Evolutionary conservation across 768 basidiomycete genomes (phyloP).

Genomic region (Xerocomus brunneocitrinus): DNA sequence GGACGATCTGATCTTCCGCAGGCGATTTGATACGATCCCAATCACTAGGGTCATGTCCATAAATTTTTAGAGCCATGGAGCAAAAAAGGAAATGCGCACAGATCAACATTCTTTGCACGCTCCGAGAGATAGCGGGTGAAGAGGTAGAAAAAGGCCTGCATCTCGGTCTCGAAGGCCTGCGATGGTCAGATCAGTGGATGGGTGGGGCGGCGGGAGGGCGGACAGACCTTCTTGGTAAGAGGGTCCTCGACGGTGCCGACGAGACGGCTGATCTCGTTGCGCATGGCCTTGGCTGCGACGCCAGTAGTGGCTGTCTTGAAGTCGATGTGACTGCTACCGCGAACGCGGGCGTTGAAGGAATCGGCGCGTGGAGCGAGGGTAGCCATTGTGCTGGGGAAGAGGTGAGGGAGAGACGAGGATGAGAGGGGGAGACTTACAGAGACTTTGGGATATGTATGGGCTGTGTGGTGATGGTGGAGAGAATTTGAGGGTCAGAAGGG

Average conservation of each 20-base stretch:
- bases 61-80: not conserved
- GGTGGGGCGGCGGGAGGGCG: not conserved
- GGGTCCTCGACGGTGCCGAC: slow-evolving; percentile 81
- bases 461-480: slow-evolving; percentile 61
- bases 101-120: slow-evolving; percentile 58
- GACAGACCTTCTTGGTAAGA: slow-evolving; percentile 70
- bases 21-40: slow-evolving; percentile 57
- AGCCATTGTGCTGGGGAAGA: slow-evolving; percentile 44
- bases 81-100: slow-evolving; percentile 46
- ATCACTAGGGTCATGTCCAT: slow-evolving; percentile 20
- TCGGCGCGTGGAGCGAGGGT: slow-evolving; percentile 58
- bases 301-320: slow-evolving; percentile 98
- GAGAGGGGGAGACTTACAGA: slow-evolving; percentile 27
- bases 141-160: slow-evolving; percentile 80
- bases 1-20: slow-evolving; percentile 56
- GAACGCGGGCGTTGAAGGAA: slow-evolving; percentile 65
- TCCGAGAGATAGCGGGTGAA: slow-evolving; percentile 77
- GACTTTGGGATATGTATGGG: slow-evolving; percentile 54
- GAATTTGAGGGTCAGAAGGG: slow-evolving; percentile 46
- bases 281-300: slow-evolving; percentile 92
- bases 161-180: slow-evolving; percentile 73
- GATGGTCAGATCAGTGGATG: slow-evolving; percentile 16
- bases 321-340: slow-evolving; percentile 81
- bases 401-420: slow-evolving; percentile 11
- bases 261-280: slow-evolving; percentile 95